A percentile compares a stretch with the other conserved stretches of the same genome.
phyloP scores from a whole-genome alignment of 2,329 filamentous ascomycete genomes.

The Pestalotiopsis sp. region DNA sequence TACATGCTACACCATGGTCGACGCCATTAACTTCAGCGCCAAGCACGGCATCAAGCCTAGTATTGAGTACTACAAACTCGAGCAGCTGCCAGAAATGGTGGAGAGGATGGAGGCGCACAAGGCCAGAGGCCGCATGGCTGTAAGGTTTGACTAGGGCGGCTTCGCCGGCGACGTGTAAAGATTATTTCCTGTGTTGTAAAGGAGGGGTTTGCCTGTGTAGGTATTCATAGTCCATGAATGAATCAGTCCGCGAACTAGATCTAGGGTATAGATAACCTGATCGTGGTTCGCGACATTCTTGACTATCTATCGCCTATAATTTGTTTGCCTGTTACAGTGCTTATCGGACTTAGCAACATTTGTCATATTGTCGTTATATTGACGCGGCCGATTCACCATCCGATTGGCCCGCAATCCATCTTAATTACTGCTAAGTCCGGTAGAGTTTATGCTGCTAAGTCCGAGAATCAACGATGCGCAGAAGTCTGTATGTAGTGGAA shows the following conservation, averaged over 20 bases:
- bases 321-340: too few relatives aligned
- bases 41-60: constrained; percentile 6
- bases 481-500: background rate
- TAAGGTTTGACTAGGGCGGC: background rate
- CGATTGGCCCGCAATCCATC: background rate
- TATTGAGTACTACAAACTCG: background rate
- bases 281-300: too few relatives aligned
- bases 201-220: too few relatives aligned
- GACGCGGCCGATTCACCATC: background rate
- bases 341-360: background rate
- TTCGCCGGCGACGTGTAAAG: background rate
- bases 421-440: background rate
- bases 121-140: constrained; percentile 2
- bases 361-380: background rate
- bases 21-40: constrained; percentile 6
- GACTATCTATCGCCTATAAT: too few relatives aligned
- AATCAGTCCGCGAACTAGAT: too few relatives aligned
- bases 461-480: background rate
- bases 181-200: background rate
- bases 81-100: constrained; percentile 7
- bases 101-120: constrained; percentile 2
- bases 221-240: too few relatives aligned
- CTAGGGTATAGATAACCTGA: too few relatives aligned
- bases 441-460: background rate
- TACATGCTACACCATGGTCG: background rate